phyloP scores from a whole-genome alignment of 2,329 filamentous ascomycete species.

The Rhexocercosporidium sp. region DNA sequence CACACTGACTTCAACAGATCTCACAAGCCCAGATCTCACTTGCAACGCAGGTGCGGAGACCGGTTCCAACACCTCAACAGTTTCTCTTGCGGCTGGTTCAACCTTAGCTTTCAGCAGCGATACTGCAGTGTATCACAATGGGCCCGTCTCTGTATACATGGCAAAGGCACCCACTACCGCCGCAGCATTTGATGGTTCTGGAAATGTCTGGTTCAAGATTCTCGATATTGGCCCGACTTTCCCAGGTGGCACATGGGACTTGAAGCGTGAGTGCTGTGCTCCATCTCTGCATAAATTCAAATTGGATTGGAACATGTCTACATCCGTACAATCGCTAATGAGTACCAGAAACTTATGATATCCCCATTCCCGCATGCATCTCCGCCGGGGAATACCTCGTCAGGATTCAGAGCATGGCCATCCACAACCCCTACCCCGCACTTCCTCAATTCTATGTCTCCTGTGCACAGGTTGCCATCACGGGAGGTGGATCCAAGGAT shows the following conservation, averaged over 20 bases:
- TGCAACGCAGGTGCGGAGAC: slow-evolving; percentile 38
- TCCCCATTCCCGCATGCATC: slow-evolving; percentile 34
- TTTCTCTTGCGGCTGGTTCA: slow-evolving; percentile 44
- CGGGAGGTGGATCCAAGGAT: slow-evolving; percentile 29
- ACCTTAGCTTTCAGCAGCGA: slow-evolving; percentile 53
- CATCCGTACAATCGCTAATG: background rate
- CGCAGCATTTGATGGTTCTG: slow-evolving; percentile 42
- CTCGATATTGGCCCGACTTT: slow-evolving; percentile 42
- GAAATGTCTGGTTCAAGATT: slow-evolving; percentile 45
- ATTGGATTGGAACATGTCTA: background rate
- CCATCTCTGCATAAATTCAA: too few species aligned
- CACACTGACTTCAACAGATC: slow-evolving; percentile 20
- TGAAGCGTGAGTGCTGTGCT: slow-evolving; percentile 30
- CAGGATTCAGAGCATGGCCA: slow-evolving; percentile 36
- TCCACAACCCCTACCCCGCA: slow-evolving; percentile 38
- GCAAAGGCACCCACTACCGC: slow-evolving; percentile 43
- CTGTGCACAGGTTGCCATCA: slow-evolving; percentile 38
- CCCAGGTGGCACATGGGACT: slow-evolving; percentile 32
- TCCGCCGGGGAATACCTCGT: slow-evolving; percentile 38
- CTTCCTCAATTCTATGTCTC: slow-evolving; percentile 39
- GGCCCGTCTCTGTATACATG: slow-evolving; percentile 43
- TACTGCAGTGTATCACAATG: slow-evolving; percentile 42
- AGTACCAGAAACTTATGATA: slow-evolving; percentile 34
- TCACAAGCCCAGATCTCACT: slow-evolving; percentile 29
- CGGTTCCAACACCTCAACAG: slow-evolving; percentile 30